A percentile compares a stretch with the other conserved stretches of the same genome.
Conservation (phyloP, 1,139 yeast species). For the Suhomyces wounanorum region DNA sequence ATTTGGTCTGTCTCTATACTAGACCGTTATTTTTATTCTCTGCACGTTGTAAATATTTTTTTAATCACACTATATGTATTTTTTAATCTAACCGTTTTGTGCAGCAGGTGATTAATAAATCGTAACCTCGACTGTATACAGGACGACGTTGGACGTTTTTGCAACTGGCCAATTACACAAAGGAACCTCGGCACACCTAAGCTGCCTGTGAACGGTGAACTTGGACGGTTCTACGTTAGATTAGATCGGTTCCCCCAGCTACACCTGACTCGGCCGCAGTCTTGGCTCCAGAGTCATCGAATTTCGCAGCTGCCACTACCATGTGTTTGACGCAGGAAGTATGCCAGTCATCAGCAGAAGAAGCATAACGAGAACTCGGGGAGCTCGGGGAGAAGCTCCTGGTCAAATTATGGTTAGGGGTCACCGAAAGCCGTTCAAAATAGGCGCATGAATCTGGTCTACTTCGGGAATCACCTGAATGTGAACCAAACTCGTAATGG, state of each 20-base stretch:
- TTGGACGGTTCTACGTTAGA: neutral
- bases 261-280: neutral
- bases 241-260: neutral
- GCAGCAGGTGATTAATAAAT: conserved; percentile 1
- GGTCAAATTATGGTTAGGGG: neutral
- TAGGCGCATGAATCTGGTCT: neutral
- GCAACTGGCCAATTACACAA: conserved; percentile 5
- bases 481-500: neutral
- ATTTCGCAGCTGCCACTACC: neutral
- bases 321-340: neutral
- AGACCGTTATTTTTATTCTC: conserved; percentile 4
- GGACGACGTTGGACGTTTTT: conserved; percentile 1
- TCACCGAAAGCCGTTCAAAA: neutral
- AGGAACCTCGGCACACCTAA: neutral
- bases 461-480: neutral
- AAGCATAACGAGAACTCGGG: neutral
- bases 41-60: conserved; percentile 8
- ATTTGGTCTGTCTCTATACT: neutral
- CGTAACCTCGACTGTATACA: conserved; percentile 7
- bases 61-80: conserved; percentile 4
- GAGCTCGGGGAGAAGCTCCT: neutral
- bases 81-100: conserved; percentile 9
- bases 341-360: neutral
- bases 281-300: neutral
- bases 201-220: neutral